A percentile compares a stretch with the other conserved stretches of the same genome.
Conservation (phyloP, 805 yeast species). For the Kuraishia capsulata region DNA sequence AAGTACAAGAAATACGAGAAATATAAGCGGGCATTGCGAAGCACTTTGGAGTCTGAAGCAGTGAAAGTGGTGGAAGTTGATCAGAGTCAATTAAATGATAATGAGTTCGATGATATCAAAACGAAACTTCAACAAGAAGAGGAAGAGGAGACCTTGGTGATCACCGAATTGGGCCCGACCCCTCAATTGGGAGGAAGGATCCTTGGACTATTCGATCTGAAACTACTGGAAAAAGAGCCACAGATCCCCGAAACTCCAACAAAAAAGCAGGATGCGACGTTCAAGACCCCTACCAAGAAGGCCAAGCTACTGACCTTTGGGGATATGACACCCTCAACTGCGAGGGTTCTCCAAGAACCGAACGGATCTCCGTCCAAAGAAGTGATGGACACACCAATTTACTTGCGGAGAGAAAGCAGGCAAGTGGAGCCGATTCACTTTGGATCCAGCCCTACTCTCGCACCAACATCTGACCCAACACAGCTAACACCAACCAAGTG, state of each 20-base stretch:
- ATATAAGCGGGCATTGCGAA: slow-evolving; percentile 5
- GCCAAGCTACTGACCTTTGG: neutral
- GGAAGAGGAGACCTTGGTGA: neutral
- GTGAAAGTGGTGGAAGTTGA: neutral
- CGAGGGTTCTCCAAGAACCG: neutral
- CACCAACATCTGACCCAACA: neutral
- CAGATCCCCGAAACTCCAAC: slow-evolving; percentile 10
- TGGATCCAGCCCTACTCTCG: neutral
- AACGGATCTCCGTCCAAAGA: neutral
- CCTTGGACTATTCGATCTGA: slow-evolving; percentile 59
- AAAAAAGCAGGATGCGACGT: slow-evolving; percentile 6
- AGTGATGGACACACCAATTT: slow-evolving; percentile 2
- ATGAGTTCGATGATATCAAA: neutral
- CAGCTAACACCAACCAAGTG: neutral
- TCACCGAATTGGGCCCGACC: slow-evolving; percentile 65
- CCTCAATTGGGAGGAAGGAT: slow-evolving; percentile 80
- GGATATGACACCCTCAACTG: neutral
- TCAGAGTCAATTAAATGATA: neutral
- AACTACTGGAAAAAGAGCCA: no score
- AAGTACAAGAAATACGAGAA: slow-evolving; percentile 21
- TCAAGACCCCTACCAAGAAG: slow-evolving; percentile 19
- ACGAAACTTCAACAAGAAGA: no score
- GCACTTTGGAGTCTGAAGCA: neutral
- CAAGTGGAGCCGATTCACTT: slow-evolving; percentile 2
- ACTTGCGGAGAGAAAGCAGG: slow-evolving; percentile 10